Conservation (phyloP, 192 early-diverging fungal genomes). For the Coemansia sp. region DNA sequence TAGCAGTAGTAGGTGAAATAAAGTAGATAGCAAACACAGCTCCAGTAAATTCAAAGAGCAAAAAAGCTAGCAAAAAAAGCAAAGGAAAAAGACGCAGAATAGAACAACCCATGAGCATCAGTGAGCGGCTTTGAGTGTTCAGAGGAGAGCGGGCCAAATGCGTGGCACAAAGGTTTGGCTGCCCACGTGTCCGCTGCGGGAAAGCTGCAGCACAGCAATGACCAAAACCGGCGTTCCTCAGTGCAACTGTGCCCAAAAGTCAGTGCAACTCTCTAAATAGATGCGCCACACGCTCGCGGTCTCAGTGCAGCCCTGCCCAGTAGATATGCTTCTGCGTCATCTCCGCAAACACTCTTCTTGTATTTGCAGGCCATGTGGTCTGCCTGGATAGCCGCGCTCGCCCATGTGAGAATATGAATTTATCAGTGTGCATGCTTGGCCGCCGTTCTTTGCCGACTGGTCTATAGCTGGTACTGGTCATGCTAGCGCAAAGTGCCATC, state of each 20-base stretch:
- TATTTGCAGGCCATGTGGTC: neutral
- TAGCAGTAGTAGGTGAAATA: neutral
- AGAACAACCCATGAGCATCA: neutral
- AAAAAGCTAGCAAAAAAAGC: conserved; percentile 1
- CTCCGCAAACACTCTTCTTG: neutral
- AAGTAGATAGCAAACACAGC: conserved; percentile 1
- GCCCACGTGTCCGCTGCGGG: conserved; percentile 7
- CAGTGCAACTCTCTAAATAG: neutral
- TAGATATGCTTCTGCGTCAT: neutral
- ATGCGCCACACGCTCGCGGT: conserved; percentile 4
- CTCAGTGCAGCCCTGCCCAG: neutral
- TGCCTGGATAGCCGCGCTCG: neutral
- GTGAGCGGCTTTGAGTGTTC: no score
- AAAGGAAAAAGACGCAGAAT: conserved; percentile 1
- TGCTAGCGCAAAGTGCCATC: no score
- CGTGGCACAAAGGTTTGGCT: conserved; percentile 5
- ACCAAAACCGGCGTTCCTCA: neutral
- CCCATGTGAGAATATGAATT: neutral
- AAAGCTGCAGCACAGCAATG: neutral
- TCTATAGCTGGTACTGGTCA: no score
- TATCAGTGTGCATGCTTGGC: neutral
- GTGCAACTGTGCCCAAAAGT: neutral
- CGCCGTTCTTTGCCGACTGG: no score
- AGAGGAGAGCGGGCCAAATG: neutral
- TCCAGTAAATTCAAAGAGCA: neutral